Conservation (phyloP, 129 eudicot genomes). For the Ambrosia artemisiifolia region DNA sequence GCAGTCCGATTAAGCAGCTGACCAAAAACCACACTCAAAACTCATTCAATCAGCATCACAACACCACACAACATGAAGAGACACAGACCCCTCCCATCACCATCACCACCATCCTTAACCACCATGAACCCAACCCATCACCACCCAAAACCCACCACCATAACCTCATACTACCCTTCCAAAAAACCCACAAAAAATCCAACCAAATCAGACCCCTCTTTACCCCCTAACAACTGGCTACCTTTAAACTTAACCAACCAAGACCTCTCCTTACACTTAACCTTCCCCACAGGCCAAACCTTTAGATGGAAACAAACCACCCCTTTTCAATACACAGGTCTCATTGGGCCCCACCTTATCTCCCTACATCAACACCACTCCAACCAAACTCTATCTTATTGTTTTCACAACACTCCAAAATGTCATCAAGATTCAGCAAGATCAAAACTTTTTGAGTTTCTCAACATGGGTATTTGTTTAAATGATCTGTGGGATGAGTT, state of each 20-base stretch:
- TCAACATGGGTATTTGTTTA: conserved; percentile 68
- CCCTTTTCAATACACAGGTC: conserved; percentile 72
- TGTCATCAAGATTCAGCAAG: conserved; percentile 27
- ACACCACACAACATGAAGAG: conserved; percentile 45
- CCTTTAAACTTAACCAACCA: conserved; percentile 62
- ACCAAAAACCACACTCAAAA: background rate
- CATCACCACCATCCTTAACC: conserved; percentile 22
- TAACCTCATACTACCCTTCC: conserved; percentile 35
- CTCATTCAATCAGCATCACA: too few relatives aligned
- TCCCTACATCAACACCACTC: conserved; percentile 56
- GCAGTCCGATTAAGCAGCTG: too few relatives aligned
- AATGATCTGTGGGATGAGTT: conserved; percentile 69
- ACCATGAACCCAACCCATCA: conserved; percentile 35
- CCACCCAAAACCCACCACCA: conserved; percentile 31
- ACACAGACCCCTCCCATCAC: conserved; percentile 21
- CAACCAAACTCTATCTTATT: conserved; percentile 39
- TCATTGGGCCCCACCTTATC: conserved; percentile 60
- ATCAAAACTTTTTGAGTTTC: conserved; percentile 59
- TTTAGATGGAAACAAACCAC: conserved; percentile 87
- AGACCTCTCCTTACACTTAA: conserved; percentile 75
- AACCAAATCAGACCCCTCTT: conserved; percentile 28
- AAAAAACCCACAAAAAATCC: conserved; percentile 40
- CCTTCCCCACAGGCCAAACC: conserved; percentile 98
- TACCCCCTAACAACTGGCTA: conserved; percentile 46
- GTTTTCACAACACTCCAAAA: conserved; percentile 31